Conservation (phyloP, 2,329 filamentous ascomycete species). For the Alternaria triticina region DNA sequence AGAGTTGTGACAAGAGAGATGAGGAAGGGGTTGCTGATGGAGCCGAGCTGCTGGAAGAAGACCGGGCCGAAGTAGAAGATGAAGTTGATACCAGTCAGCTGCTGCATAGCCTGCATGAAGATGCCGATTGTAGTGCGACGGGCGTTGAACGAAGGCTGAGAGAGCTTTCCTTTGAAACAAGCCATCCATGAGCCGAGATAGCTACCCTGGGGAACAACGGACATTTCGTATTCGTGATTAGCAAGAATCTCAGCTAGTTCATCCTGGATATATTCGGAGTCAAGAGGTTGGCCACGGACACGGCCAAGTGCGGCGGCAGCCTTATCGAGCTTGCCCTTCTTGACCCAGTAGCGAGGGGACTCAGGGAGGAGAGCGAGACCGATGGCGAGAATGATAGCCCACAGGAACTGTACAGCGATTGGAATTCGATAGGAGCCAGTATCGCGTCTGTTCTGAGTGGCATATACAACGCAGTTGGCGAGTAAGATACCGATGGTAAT, state of each 20-base stretch:
- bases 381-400: conserved; percentile 75
- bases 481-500: conserved; percentile 81
- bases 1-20: conserved; percentile 86
- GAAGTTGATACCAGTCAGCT: conserved; percentile 86
- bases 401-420: conserved; percentile 80
- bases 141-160: conserved; percentile 58
- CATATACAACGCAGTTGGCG: conserved; percentile 78
- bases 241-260: conserved; percentile 88
- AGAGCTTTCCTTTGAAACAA: conserved; percentile 64
- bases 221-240: conserved; percentile 86
- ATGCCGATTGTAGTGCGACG: conserved; percentile 57
- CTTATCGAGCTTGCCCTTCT: conserved; percentile 71
- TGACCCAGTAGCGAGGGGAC: conserved; percentile 86
- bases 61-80: conserved; percentile 67
- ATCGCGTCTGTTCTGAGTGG: conserved; percentile 67
- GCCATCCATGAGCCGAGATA: conserved; percentile 65
- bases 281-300: conserved; percentile 75
- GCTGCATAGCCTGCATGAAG: conserved; percentile 59
- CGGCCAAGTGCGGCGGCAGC: conserved; percentile 70
- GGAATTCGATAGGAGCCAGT: conserved; percentile 77
- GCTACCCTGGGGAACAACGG: conserved; percentile 53
- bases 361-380: conserved; percentile 82
- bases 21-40: conserved; percentile 77
- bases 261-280: conserved; percentile 78
- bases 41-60: conserved; percentile 78